Percentiles rank a stretch among this genome's conserved stretches.
Conservation (phyloP, 192 early-diverging fungal genomes). For the Mortierella claussenii region DNA sequence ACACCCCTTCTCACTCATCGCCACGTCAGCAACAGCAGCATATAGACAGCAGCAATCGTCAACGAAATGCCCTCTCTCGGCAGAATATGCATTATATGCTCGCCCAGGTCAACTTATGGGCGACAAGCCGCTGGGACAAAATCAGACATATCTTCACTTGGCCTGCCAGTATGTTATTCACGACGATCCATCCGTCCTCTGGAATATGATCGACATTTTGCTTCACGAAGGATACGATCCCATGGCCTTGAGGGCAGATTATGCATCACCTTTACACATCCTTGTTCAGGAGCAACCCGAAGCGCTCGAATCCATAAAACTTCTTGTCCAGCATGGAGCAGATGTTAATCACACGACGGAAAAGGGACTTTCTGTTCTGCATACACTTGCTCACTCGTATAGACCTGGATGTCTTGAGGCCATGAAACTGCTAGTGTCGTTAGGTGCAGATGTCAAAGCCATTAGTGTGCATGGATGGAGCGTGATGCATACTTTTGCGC, state of each 20-base stretch:
- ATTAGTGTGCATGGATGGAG: constrained; percentile 76
- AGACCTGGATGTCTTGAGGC: constrained; percentile 68
- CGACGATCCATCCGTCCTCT: constrained; percentile 32
- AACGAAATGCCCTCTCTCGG: constrained; percentile 11
- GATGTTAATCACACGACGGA: constrained; percentile 58
- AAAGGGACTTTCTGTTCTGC: constrained; percentile 40
- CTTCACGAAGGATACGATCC: constrained; percentile 46
- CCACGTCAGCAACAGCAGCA: constrained; percentile 19
- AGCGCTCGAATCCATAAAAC: constrained; percentile 46
- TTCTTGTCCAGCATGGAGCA: constrained; percentile 65
- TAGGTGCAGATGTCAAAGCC: constrained; percentile 71
- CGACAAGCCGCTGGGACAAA: constrained; percentile 39
- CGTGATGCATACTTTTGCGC: constrained; percentile 55
- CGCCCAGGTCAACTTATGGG: constrained; percentile 45
- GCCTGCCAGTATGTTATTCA: constrained; percentile 39
- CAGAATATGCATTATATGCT: constrained; percentile 47
- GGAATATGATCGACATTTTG: constrained; percentile 54
- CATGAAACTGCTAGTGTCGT: constrained; percentile 61
- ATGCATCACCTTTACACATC: constrained; percentile 41
- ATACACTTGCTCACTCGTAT: constrained; percentile 54
- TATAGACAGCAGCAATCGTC: not conserved
- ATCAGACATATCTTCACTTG: constrained; percentile 49
- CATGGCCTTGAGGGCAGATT: constrained; percentile 38
- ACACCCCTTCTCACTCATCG: constrained; percentile 30
- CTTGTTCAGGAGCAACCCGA: constrained; percentile 50